Evolutionary conservation across 2,329 filamentous ascomycete genomes (phyloP).

Genomic region (Colletotrichum coccodes): DNA sequence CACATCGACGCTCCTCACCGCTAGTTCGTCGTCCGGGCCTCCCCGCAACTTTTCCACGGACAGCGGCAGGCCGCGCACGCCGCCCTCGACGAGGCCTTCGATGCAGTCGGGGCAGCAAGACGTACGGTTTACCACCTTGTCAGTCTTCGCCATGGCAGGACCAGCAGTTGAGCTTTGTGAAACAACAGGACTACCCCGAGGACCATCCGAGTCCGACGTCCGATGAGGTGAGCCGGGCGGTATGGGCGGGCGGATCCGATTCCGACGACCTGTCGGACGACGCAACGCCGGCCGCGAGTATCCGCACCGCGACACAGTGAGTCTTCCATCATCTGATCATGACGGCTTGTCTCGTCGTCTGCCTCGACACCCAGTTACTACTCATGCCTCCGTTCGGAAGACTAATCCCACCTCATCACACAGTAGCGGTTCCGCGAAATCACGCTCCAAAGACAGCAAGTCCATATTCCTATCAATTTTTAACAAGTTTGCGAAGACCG

Average conservation of each 20-base stretch:
- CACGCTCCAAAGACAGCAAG: constrained; percentile 1
- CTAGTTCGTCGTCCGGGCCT: constrained; percentile 33
- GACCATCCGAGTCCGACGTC: constrained; percentile 29
- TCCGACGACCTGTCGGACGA: constrained; percentile 27
- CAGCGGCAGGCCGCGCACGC: constrained; percentile 22
- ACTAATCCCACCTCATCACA: not conserved
- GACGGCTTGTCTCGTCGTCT: not conserved
- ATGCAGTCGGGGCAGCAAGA: constrained; percentile 10
- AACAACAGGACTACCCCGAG: constrained; percentile 12
- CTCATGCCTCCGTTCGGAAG: not conserved
- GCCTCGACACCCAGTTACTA: too few relatives aligned
- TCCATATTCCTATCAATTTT: constrained; percentile 30
- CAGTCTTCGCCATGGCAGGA: not conserved
- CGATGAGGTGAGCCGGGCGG: constrained; percentile 19
- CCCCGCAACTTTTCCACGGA: constrained; percentile 25
- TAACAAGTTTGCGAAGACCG: constrained; percentile 18
- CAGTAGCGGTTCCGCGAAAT: constrained; percentile 2
- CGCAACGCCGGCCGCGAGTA: not conserved
- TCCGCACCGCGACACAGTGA: constrained; percentile 10
- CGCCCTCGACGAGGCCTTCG: constrained; percentile 30
- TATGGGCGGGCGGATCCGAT: constrained; percentile 28
- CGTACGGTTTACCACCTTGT: not conserved
- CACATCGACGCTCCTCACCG: constrained; percentile 33
- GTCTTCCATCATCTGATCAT: not conserved
- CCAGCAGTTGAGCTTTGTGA: not conserved